Evolutionary conservation across 192 early-diverging fungal genomes (phyloP).

Genomic region (Coemansia sp.): DNA sequence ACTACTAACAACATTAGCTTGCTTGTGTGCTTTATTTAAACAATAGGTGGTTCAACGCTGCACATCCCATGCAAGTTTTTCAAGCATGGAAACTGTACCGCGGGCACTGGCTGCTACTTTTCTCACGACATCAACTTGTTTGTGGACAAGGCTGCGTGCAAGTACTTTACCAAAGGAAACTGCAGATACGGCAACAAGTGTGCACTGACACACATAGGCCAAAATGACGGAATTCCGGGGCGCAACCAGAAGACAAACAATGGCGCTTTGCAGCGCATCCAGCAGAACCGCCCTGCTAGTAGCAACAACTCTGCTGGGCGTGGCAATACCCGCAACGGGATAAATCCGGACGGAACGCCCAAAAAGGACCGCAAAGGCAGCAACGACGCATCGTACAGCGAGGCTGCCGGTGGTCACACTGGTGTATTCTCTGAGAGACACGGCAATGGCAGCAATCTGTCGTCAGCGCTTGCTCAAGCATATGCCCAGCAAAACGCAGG

Average conservation of each 20-base stretch:
- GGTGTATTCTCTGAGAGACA: not conserved
- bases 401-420: constrained; percentile 19
- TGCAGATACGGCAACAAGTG: constrained; percentile 80
- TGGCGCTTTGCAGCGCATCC: constrained; percentile 8
- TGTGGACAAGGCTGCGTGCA: constrained; percentile 67
- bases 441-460: not conserved
- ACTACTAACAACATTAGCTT: not conserved
- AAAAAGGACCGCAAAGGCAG: constrained; percentile 20
- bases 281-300: constrained; percentile 10
- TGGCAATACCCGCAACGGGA: constrained; percentile 10
- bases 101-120: constrained; percentile 71
- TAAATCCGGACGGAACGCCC: not conserved
- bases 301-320: not conserved
- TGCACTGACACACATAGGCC: constrained; percentile 54
- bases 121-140: constrained; percentile 68
- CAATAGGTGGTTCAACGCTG: constrained; percentile 50
- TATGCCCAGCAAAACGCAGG: not conserved
- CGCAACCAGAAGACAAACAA: constrained; percentile 16
- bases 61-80: constrained; percentile 83
- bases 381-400: constrained; percentile 20
- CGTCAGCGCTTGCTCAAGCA: constrained; percentile 1
- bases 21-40: not conserved
- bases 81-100: constrained; percentile 74
- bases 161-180: constrained; percentile 76
- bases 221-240: constrained; percentile 5